These are phyloP conservation scores for Boletus rubropictus DNA, from an alignment of 768 basidiomycete genomes.

Conservation along the genomic window DNA sequence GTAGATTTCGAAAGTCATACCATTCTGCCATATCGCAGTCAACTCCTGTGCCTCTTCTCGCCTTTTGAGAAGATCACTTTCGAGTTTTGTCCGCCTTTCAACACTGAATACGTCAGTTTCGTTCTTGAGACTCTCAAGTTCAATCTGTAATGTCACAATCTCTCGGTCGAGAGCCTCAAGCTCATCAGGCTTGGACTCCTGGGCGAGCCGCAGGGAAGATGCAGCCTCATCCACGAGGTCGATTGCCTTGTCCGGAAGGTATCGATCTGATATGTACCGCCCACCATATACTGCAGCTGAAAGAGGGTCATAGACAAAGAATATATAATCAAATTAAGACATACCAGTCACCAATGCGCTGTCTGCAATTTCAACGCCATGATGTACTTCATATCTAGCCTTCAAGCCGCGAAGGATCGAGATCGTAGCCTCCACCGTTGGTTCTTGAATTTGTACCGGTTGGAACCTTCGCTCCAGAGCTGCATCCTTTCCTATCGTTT, in stretches of 20 bases:
- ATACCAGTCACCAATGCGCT: slow-evolving; percentile 78
- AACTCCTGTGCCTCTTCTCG: slow-evolving; percentile 57
- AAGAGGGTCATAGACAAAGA: background rate
- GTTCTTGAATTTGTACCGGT: slow-evolving; percentile 84
- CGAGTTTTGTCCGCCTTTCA: slow-evolving; percentile 64
- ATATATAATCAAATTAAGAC: slow-evolving; percentile 8
- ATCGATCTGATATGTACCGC: slow-evolving; percentile 83
- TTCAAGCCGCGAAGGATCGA: slow-evolving; percentile 86
- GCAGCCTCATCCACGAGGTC: slow-evolving; percentile 94
- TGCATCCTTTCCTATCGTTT: slow-evolving; percentile 88
- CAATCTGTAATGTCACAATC: slow-evolving; percentile 83
- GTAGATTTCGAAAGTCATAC: slow-evolving; percentile 27
- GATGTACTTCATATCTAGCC: slow-evolving; percentile 82
- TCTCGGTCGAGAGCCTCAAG: slow-evolving; percentile 78
- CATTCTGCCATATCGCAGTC: slow-evolving; percentile 67
- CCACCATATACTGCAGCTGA: slow-evolving; percentile 78
- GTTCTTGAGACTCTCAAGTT: slow-evolving; percentile 83
- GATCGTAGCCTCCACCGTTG: slow-evolving; percentile 77
- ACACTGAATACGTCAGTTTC: slow-evolving; percentile 81
- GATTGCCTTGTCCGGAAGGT: slow-evolving; percentile 86
- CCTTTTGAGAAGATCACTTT: slow-evolving; percentile 55
- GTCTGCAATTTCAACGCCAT: slow-evolving; percentile 90
- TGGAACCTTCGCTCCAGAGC: slow-evolving; percentile 90
- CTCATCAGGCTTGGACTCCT: slow-evolving; percentile 83
- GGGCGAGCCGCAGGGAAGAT: slow-evolving; percentile 77